Evolutionary conservation across 176 grass and related monocot species (phyloP), one percentile per base, ranked within the genome.

Genomic region (Eragrostis curvula): DNA sequence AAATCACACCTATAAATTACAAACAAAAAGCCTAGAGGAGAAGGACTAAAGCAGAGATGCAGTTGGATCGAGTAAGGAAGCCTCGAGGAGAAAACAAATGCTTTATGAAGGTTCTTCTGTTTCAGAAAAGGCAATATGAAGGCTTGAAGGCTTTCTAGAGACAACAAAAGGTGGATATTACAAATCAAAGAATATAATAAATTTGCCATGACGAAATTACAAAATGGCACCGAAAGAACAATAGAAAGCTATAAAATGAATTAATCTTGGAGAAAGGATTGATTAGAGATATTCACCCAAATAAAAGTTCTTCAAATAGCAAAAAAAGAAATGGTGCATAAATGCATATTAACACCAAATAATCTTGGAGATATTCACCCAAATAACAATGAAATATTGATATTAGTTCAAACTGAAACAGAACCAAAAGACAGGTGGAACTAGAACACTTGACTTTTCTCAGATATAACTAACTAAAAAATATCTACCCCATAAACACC

Each of bases 401-500:
- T 21, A 57, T 55, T n/a, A 52, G 68, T 30, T 39, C 0, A 15
- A 64, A 81, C 55, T 65, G 5, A 84, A 53, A 75, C 44, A 80
- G 20, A 84, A 52, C 12, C 24, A 68, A 20, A 14, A 61, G 42
- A 27, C 24, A 89, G 11, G 20, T 15, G 36, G 67, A 50, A 21
- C 2, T 5, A 81, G 24, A 76, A 58, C 28, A 64, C 5, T 12
- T 41, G 11, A 39, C 27, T 66, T 59, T 29, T 50, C 48, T 30
- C 32, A 47, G 59, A 57, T 60, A 72, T 18, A 68, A 74, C 28
- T 60, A 71, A 89, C 57, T 78, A 60, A 79, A 39, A 56, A 87
- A 78, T 77, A 84, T 30, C 80, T 90, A 79, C 70, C 64, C 70
- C 75, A 78, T 43, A 36, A 81, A 92, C 80, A 83, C 57, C 84